Evolutionary conservation across 495 filamentous ascomycete genomes (phyloP), one percentile per base, ranked within the genome.

Genomic region (Neurospora sp.): DNA sequence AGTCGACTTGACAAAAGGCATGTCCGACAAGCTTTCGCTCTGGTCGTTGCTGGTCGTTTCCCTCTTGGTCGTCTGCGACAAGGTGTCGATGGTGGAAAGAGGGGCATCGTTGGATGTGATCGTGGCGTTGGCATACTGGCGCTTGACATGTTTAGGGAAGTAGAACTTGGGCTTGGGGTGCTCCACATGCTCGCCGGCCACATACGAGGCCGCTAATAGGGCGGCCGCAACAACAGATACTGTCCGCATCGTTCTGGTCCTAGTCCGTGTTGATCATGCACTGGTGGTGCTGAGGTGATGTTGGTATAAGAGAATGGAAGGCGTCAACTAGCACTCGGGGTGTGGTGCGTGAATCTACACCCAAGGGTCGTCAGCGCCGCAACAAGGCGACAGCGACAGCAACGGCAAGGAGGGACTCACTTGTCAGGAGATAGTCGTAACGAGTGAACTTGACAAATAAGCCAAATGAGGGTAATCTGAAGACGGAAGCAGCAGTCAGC

Each of bases 381-480:
- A n/a, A 65, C 47, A 61, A 61, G 47, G 22, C 47, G 47, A 61
- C 53, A 65, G 53, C 76, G 74, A 77, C 76, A 75, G 74, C 45
- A 40, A 71, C 41, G 47, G 47, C 16, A 31, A 70, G 68, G 61
- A 42, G 35, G 72, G n/a, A 80, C 76, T 75, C 72, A 84, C 85
- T 81, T 86, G 87, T 86, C 85, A 85, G 87, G 83, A 80, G 75
- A 75, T 73, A 78, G 53, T 75, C 78, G 77, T 82, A 89, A 89
- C 85, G 87, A 89, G 85, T 86, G 87, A 86, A 89, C 85, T 89
- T 89, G 87, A 89, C 87, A 85, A 81, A 76, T 69, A 79, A 76
- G 85, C 83, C 85, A 83, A 88, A 88, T 82, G 85, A 89, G 83
- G 78, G 87, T 87, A 80, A 80, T 85, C 85, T 85, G 76, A 61